These are phyloP conservation scores for Stylosanthes scabra DNA, from an alignment of 331 rosid species.

Conservation along the genomic window DNA sequence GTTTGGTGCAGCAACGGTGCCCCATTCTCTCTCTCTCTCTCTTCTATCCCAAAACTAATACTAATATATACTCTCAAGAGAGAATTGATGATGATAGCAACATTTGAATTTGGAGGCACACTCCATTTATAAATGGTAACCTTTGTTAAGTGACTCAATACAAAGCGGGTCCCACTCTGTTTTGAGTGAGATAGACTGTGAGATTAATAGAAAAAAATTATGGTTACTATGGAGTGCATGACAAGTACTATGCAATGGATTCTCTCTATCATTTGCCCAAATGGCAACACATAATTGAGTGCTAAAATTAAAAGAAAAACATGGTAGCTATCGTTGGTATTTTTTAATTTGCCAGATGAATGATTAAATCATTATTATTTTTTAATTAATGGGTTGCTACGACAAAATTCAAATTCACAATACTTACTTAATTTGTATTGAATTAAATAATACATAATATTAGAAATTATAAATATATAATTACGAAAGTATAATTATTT, in stretches of 20 bases:
- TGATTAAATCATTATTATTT: too few species aligned
- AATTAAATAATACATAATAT: too few species aligned
- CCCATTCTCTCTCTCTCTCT: constrained; percentile 39
- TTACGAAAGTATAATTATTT: too few species aligned
- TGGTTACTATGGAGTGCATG: constrained; percentile 26
- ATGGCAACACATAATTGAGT: constrained; percentile 9
- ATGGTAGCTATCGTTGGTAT: neutral
- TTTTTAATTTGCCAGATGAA: too few species aligned
- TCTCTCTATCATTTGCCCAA: constrained; percentile 19
- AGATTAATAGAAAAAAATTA: neutral
- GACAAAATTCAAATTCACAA: too few species aligned
- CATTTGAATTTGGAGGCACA: constrained; percentile 22
- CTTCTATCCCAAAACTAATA: neutral
- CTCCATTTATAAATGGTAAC: constrained; percentile 41
- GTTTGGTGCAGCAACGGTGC: constrained; percentile 83
- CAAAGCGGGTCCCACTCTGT: constrained; percentile 24
- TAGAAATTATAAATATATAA: too few species aligned
- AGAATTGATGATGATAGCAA: constrained; percentile 16
- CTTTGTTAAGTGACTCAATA: neutral
- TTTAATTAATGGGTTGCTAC: too few species aligned
- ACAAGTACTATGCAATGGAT: constrained; percentile 27
- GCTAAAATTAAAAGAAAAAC: neutral
- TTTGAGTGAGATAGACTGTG: neutral
- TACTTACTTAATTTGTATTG: too few species aligned
- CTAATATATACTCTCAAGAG: neutral